phyloP scores from a whole-genome alignment of 441 rosid genomes.

The Arabidopsis hybrid region DNA sequence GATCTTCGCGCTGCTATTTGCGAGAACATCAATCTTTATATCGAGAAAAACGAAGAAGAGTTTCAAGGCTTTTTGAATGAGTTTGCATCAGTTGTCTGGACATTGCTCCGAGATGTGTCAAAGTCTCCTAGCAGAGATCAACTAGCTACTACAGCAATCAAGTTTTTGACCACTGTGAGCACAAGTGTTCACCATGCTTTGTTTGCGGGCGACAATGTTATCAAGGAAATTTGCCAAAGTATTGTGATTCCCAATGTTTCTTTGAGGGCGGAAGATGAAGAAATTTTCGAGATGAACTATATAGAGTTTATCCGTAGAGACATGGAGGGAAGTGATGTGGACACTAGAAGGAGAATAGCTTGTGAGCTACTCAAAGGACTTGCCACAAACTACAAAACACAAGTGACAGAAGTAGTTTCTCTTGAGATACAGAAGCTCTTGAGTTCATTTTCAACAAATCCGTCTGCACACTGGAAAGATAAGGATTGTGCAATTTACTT shows the following conservation, averaged over 20 bases:
- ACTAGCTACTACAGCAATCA: constrained; percentile 85
- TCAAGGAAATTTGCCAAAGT: constrained; percentile 85
- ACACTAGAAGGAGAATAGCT: constrained; percentile 95
- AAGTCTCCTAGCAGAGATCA: constrained; percentile 75
- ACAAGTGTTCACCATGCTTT: constrained; percentile 88
- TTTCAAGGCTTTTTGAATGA: constrained; percentile 70
- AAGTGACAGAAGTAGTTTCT: constrained; percentile 71
- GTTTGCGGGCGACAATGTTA: constrained; percentile 78
- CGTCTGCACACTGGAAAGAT: constrained; percentile 87
- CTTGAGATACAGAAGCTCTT: constrained; percentile 79
- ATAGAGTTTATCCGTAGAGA: constrained; percentile 98
- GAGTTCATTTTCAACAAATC: constrained; percentile 66
- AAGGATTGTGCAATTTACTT: constrained; percentile 95
- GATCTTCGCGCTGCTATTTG: constrained; percentile 88
- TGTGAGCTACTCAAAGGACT: constrained; percentile 96
- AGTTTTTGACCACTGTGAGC: constrained; percentile 94
- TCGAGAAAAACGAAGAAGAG: constrained; percentile 97
- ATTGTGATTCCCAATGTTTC: constrained; percentile 94
- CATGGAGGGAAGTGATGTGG: constrained; percentile 99
- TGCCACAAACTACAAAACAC: constrained; percentile 76
- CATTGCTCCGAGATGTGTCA: constrained; percentile 78
- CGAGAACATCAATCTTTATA: constrained; percentile 90
- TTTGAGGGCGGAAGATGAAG: constrained; percentile 93
- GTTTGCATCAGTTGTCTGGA: constrained; percentile 90
- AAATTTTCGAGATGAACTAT: constrained; percentile 93